Evolutionary conservation across 2,329 filamentous ascomycete genomes (phyloP), one percentile per base, ranked within the genome.

Genomic region (Pyrenophora teres): DNA sequence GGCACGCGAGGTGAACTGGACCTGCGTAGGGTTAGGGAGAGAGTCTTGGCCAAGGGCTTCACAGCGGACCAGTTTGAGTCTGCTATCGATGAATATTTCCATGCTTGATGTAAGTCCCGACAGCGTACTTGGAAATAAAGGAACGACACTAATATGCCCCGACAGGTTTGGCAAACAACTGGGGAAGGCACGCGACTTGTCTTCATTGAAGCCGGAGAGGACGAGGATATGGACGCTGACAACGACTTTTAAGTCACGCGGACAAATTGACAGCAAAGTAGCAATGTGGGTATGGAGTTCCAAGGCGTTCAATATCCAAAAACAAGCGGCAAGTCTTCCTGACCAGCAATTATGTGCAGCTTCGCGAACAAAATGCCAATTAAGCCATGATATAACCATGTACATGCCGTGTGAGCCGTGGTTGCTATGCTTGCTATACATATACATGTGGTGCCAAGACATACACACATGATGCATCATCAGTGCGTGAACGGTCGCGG

Each of bases 31-130:
- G 90, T 99, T 54, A 85, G 92, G 72, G 92, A 97, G 75, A 80
- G 94, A 60, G 92, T 99, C 25, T 82, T 97, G 65, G 94, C 92
- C 46, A 97, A 96, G 82, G 94, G 94, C 2, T 99, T 97, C 75
- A 99, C 93, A 0, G 88, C 92, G 60, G 91, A 97, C 74, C 92
- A 99, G 75, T 92, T 96, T 78, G 82, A 89, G 68, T 83, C 84
- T 62, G 88, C 92, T 16, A 81, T 99, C 70, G 88, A 96, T 57
- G 93, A 96, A 78, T 97, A 99, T 76, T 76, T 87, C 90, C 2
- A 80, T 84, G 60, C 78, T 96, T 55, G 89, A 96, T 79, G 94
- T 97, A 80, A 90, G 92, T 68, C 48, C 9, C 16, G 13, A 16
- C 2, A 19, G 40, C 30, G 15, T n/a, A 25, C 3, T 40, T 42